These are phyloP conservation scores for Capsella rubella DNA, from an alignment of 441 rosid genomes.

Conservation along the genomic window DNA sequence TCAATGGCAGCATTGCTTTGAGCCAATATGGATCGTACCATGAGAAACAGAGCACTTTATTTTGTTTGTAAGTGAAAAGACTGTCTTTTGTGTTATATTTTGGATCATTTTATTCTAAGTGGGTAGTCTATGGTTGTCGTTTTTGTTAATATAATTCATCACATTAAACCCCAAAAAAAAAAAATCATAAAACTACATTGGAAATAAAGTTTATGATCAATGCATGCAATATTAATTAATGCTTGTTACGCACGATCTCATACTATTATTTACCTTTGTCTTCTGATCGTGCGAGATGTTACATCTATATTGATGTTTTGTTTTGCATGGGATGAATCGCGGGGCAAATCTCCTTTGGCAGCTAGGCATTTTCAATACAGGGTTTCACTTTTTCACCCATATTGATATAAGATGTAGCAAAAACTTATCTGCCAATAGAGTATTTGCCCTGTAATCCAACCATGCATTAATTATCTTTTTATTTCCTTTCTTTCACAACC, in stretches of 20 bases:
- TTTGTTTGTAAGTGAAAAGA: neutral
- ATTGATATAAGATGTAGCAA: neutral
- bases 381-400: neutral
- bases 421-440: constrained; percentile 60
- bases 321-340: constrained; percentile 50
- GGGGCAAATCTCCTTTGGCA: constrained; percentile 78
- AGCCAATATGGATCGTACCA: neutral
- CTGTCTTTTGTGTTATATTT: neutral
- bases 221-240: constrained; percentile 2
- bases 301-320: neutral
- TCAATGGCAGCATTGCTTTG: neutral
- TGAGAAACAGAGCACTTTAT: neutral
- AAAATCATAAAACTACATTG: neutral
- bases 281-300: constrained; percentile 4
- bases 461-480: constrained; percentile 42
- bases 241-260: neutral
- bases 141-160: neutral
- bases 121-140: neutral
- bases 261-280: constrained; percentile 37
- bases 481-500: neutral
- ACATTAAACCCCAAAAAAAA: too few species aligned
- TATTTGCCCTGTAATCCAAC: constrained; percentile 57
- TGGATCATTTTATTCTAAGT: neutral
- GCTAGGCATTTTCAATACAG: constrained; percentile 24
- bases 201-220: neutral